Base-by-base conservation (phyloP, 192 early-diverging fungal species). In the Entrophospora sp. region DNA sequence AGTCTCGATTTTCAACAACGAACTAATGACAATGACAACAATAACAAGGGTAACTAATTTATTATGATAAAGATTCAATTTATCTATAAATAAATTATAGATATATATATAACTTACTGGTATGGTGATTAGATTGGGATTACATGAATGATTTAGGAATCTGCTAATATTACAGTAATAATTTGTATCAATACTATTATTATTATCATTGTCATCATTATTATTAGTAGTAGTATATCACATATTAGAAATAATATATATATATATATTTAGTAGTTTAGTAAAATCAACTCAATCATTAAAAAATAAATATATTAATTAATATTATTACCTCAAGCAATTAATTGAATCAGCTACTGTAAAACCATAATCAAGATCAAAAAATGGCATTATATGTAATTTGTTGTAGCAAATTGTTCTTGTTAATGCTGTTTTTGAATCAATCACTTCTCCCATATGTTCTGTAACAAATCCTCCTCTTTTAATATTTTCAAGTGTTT, bases 71-170 rank as follows among this genome's bases (percentile, higher is more conserved):
- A n/a, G 9, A 5, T 58, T 22, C n/a, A 42, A 18, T 36, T 13
- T 2, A n/a, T 61, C 14, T n/a, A 28, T 5, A 40, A 61, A 18
- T 0, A 56, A 56, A n/a, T 20, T 14, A 14, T 22, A 13, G 3
- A 40, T n/a, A 28, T 7, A 44, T 24, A 24, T 20, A 35, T 59
- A n/a, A 61, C 38, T 61, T 61, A 61, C 59, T 1, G 59, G 37
- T 18, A 61, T 43, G 27, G 36, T 38, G 16, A 61, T 8, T 1
- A 61, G 16, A 44, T 61, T 61, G 5, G 36, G 37, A 61, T 61
- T 25, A 61, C 59, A 61, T 5, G 59, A 61, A 44, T 61, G 59
- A 44, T 61, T 61, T 16, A 61, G 16, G 18, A 61, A 61, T 43
- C 59, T 38, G 12, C 24, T 42, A 18, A 61, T 44, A 28, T 40